Evolutionary conservation across 2,329 filamentous ascomycete genomes (phyloP), one percentile per base, ranked within the genome.

Genomic region (Ilyonectria mors-panacis): DNA sequence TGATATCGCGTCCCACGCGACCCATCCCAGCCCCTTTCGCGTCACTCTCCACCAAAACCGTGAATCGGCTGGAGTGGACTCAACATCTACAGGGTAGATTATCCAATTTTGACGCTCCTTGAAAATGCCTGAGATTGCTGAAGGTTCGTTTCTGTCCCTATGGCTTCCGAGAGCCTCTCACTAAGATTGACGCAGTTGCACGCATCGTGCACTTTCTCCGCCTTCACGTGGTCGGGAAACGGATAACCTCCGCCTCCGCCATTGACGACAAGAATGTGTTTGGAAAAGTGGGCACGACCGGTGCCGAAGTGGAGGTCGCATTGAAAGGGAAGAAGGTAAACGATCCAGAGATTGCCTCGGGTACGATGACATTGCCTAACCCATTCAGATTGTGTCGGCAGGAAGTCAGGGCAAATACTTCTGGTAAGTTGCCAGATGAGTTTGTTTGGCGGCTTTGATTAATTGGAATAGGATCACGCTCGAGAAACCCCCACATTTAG

Each of bases 341-440:
- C 6, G 1, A 7, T 44, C 17, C 42, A 17, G 3, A 59, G 37
- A 33, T 17, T n/a, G 21, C 21, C 33, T 19, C 26, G 26, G 21
- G 45, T 28, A 23, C 15, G 4, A 17, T 23, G 45, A 26, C 35
- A 42, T 17, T 17, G 10, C 39, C 56, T 69, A 54, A 69, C 54
- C 13, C 23, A 10, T 47, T 7, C 55, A 85, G 84, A 89, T 90
- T 4, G 66, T 89, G 9, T 86, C 85, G 60, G 93, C 93, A 4
- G 93, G 93, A 4, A 94, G 93, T 66, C 96, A 98, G 79, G 96
- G 96, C 10, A 99, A 98, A 87, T 98, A 98, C 78, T 98, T 99
- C 80, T 99, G 96, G 90, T 88, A 73, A 66, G 81, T 26, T 68
- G 35, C 8, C 6, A 10, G 21, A 37, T 9, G 26, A 26, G 26